Evolutionary conservation across 1,284 basidiomycete species (phyloP), one percentile per base, ranked within the genome.

Genomic region (Cerrena zonata): DNA sequence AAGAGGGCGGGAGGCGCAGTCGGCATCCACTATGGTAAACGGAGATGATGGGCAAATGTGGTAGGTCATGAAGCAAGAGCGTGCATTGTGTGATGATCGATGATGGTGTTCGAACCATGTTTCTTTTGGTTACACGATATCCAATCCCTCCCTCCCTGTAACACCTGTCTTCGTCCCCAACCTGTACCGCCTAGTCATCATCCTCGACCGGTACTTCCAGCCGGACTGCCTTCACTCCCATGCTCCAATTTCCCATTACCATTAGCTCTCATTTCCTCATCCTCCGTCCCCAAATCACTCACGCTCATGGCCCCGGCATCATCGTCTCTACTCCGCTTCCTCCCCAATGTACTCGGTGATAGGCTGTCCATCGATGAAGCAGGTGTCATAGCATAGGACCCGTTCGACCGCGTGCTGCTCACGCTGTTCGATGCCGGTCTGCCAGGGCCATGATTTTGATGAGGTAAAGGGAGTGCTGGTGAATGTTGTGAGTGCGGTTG

Each of bases 361-460:
- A 50, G 30, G 19, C 50, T 40, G 26, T 48, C 54, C 47, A 44
- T 49, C 34, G 51, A 47, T 19, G 53, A 43, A 26, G 54, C 58
- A 30, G 54, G 15, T 15, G 18, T 15, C 10, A 18, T 19, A 22
- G 39, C 18, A 40, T 40, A 40, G 18, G 10, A 10, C 26, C 24
- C 51, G 40, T 36, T 48, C 42, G 51, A 51, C 37, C 56, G 51
- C 30, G 42, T 43, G 41, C 49, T 51, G 49, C 49, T 51, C 24
- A 55, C 51, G 54, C 56, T 58, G 52, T 50, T 58, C 38, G 60
- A 59, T 52, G 61, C 53, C 15, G 60, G 57, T 22, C 58, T 57
- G 15, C 30, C 30, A 15, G 30, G 30, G 30, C 7, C 7, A 34
- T 34, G 30, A 34, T 34, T 34, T 38, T 54, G 51, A 21, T 58